phyloP scores from a whole-genome alignment of 73 alveolate genomes.

The Paraurostyla sp. region DNA sequence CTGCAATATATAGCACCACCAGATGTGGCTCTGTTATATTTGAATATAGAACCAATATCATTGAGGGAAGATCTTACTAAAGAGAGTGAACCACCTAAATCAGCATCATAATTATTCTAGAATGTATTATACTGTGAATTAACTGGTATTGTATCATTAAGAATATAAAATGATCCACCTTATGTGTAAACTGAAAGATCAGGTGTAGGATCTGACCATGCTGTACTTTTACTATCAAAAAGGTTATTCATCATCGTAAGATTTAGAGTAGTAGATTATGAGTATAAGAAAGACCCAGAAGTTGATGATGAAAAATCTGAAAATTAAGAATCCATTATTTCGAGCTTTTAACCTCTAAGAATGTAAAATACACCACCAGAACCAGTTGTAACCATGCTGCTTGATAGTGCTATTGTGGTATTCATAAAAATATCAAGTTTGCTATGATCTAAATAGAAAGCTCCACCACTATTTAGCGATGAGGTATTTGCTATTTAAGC shows the following conservation, averaged over 20 bases:
- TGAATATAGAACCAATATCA: background rate
- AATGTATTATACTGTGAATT: background rate
- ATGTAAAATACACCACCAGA: background rate
- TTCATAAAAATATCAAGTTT: background rate
- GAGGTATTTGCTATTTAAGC: background rate
- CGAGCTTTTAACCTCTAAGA: background rate
- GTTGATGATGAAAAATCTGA: background rate
- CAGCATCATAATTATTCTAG: background rate
- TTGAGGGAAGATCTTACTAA: background rate
- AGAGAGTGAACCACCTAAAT: background rate
- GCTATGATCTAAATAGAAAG: background rate
- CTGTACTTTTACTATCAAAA: background rate
- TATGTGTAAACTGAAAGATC: background rate
- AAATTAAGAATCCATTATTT: background rate
- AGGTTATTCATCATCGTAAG: background rate
- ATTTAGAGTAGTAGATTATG: background rate
- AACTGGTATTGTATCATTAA: background rate
- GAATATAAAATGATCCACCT: background rate
- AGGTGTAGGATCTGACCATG: background rate
- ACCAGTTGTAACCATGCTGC: background rate
- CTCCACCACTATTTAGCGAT: background rate
- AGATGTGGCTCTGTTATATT: background rate
- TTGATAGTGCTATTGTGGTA: background rate
- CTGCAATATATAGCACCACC: constrained; percentile 16
- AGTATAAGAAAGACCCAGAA: background rate